These are phyloP conservation scores for Hypomontagnella submonticulosa DNA, from an alignment of 495 filamentous ascomycete species.

Conservation along the genomic window DNA sequence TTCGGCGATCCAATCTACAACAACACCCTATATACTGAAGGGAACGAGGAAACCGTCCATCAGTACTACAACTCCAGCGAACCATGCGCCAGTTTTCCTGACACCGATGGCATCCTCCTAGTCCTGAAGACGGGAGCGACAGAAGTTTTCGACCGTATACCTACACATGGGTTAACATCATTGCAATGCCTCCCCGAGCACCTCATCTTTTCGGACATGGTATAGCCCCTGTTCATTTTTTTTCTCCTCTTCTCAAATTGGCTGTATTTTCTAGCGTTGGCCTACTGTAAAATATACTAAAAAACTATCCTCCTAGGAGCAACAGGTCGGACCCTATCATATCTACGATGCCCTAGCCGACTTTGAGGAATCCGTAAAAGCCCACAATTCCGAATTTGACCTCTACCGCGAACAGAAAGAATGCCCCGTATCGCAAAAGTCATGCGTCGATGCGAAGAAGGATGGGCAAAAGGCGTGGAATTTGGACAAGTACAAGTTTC, in stretches of 20 bases:
- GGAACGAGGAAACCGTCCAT: conserved; percentile 41
- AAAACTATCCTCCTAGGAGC: conserved; percentile 48
- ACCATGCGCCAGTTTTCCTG: conserved; percentile 45
- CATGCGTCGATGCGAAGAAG: conserved; percentile 45
- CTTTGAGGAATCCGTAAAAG: conserved; percentile 50
- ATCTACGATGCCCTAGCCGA: conserved; percentile 62
- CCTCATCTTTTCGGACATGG: conserved; percentile 63
- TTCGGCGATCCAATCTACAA: conserved; percentile 43
- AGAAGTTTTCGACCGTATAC: conserved; percentile 59
- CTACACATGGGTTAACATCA: conserved; percentile 60
- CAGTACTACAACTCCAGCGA: conserved; percentile 45
- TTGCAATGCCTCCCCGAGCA: conserved; percentile 58
- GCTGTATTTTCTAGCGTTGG: neutral
- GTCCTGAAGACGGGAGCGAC: conserved; percentile 65
- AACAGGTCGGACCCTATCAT: conserved; percentile 55
- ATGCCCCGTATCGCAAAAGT: conserved; percentile 49
- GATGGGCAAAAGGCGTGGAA: conserved; percentile 64
- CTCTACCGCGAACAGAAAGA: conserved; percentile 59
- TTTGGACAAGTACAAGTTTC: conserved; percentile 77
- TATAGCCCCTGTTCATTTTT: conserved; percentile 18
- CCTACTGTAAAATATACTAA: neutral
- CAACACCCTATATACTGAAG: conserved; percentile 44
- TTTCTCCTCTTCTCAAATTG: neutral
- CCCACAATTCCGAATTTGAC: conserved; percentile 57
- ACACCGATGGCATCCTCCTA: conserved; percentile 46